Evolutionary conservation across 2,329 filamentous ascomycete genomes (phyloP), one percentile per base, ranked within the genome.

Genomic region (Fusarium pseudoanthophilum): DNA sequence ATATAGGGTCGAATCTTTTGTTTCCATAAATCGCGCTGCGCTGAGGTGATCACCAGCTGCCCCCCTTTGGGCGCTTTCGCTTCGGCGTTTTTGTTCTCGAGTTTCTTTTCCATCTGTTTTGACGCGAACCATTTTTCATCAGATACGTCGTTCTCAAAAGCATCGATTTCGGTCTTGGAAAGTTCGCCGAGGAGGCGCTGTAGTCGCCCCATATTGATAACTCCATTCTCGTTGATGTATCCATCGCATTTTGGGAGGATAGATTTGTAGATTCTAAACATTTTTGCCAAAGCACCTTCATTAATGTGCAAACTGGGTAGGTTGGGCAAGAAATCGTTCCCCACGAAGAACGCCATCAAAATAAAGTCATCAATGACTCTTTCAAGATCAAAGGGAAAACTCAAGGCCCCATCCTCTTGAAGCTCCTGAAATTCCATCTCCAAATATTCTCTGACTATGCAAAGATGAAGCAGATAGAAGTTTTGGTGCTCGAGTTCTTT

Each of bases 401-500:
- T 87, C 76, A 97, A 86, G 76, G 86, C 85, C 24, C 91, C 92
- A 28, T 92, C 89, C 78, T 92, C 85, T 82, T 96, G 91, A 76
- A 99, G 85, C 73, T 98, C 95, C 82, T 98, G 95, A 80, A 99
- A 99, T 81, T 99, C 96, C 81, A 98, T 85, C 82, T 98, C 96
- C 78, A 99, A 85, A 80, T 99, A 99, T 84, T 99, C 96, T 79
- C 96, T 91, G 62, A 99, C 96, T 79, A 99, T 96, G 86, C 95
- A 98, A 61, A 99, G 88, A 86, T 99, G 96, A 86, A 99, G 92
- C 59, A 99, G 88, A 81, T 95, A 99, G 84, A 99, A 99, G 80
- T 98, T 99, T 81, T 99, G 97, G 82, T 99, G 96, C 82, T 99
- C 96, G 74, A 99, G 85, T 82, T 99, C 96, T 85, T 97, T 97